Conservation (phyloP, 805 yeast genomes). For the Wickerhamiella dianesei region DNA sequence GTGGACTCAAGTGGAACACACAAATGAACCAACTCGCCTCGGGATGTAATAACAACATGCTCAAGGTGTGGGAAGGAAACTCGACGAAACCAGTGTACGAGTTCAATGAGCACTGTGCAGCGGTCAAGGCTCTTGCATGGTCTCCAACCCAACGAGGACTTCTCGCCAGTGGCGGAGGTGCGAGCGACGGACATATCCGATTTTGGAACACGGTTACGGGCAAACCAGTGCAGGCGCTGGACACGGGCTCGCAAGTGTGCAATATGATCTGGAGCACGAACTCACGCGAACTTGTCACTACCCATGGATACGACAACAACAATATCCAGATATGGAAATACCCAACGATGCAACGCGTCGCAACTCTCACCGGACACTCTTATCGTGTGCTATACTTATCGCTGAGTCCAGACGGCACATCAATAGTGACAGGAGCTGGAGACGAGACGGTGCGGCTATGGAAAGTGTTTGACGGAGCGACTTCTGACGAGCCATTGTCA, state of each 20-base stretch:
- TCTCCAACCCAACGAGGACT: slow-evolving; percentile 93
- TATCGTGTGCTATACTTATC: slow-evolving; percentile 81
- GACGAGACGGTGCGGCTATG: slow-evolving; percentile 93
- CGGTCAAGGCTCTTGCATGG: slow-evolving; percentile 95
- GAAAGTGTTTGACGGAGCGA: slow-evolving; percentile 79
- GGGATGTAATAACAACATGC: slow-evolving; percentile 87
- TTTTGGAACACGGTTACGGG: slow-evolving; percentile 88
- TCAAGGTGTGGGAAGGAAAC: slow-evolving; percentile 79
- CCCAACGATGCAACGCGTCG: slow-evolving; percentile 83
- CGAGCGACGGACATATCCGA: slow-evolving; percentile 80
- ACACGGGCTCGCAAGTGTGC: slow-evolving; percentile 94
- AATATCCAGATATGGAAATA: slow-evolving; percentile 91
- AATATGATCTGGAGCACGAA: slow-evolving; percentile 86
- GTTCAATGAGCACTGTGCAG: slow-evolving; percentile 79
- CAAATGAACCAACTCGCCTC: slow-evolving; percentile 86
- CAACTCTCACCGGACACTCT: slow-evolving; percentile 88
- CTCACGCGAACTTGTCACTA: slow-evolving; percentile 81
- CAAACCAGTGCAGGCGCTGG: slow-evolving; percentile 57
- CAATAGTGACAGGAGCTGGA: slow-evolving; percentile 96
- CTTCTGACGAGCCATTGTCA: slow-evolving; percentile 4
- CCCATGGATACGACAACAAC: slow-evolving; percentile 87
- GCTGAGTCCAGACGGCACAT: slow-evolving; percentile 89
- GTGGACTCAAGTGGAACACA: slow-evolving; percentile 89
- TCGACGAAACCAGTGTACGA: slow-evolving; percentile 48
- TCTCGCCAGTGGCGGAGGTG: slow-evolving; percentile 93